Conservation (phyloP, 371 early-diverging fungal species). For the Mucor circinelloides region DNA sequence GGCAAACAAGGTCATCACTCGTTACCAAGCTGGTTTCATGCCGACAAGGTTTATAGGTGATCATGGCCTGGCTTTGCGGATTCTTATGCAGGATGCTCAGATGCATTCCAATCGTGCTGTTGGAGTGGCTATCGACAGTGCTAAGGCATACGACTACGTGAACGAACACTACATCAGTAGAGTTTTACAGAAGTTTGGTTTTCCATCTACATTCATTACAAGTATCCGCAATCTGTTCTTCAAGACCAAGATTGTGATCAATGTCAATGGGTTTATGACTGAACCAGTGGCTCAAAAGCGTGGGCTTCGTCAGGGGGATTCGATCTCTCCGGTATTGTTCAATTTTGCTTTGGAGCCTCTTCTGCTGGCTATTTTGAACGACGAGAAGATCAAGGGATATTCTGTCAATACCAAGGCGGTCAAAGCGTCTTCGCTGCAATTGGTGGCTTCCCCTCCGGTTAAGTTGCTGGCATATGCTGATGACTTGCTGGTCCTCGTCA, state of each 20-base stretch:
- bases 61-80: constrained; percentile 4
- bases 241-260: too few species aligned
- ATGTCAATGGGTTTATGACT: constrained; percentile 7
- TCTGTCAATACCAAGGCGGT: background rate
- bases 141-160: constrained; percentile 20
- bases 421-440: background rate
- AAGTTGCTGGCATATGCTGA: too few species aligned
- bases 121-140: constrained; percentile 12
- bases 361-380: background rate
- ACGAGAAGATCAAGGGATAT: background rate
- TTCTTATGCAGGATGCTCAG: background rate
- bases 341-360: too few species aligned
- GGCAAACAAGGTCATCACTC: background rate
- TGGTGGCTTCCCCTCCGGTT: background rate
- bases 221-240: constrained; percentile 5
- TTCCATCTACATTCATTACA: background rate
- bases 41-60: constrained; percentile 13
- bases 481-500: constrained; percentile 11
- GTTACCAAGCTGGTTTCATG: constrained; percentile 18
- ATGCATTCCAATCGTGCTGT: background rate
- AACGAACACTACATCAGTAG: constrained; percentile 4
- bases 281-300: background rate
- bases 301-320: constrained; percentile 12
- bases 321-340: constrained; percentile 18
- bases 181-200: constrained; percentile 1